Conservation (phyloP, 441 rosid species). For the Melianthus villosus region DNA sequence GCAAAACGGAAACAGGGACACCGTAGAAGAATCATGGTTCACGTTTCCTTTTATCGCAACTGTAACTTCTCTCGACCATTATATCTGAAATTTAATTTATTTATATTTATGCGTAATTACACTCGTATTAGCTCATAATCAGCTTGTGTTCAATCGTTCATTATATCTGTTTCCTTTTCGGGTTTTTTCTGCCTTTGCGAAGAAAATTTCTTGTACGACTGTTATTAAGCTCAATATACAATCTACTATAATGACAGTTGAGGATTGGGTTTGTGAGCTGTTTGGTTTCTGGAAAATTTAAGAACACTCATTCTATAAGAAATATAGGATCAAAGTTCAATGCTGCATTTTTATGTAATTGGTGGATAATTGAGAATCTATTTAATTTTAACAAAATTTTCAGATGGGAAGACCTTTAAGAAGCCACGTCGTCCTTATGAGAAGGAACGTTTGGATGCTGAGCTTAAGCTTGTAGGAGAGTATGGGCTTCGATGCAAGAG, state of each 20-base stretch:
- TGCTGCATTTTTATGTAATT: not conserved
- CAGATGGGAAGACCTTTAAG: conserved; percentile 91
- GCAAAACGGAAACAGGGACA: conserved; percentile 5
- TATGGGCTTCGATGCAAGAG: conserved; percentile 72
- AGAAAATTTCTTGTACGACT: too few species aligned
- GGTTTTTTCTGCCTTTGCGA: too few species aligned
- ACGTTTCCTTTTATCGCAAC: conserved; percentile 61
- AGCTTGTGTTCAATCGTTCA: not conserved
- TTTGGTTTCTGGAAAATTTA: too few species aligned
- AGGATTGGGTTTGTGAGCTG: too few species aligned
- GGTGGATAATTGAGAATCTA: not conserved
- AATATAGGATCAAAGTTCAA: too few species aligned
- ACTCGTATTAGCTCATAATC: too few species aligned
- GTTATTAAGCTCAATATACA: too few species aligned
- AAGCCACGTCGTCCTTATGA: conserved; percentile 84
- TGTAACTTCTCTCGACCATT: conserved; percentile 18
- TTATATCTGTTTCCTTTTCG: too few species aligned
- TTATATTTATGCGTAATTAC: not conserved
- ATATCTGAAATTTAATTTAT: not conserved
- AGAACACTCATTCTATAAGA: too few species aligned
- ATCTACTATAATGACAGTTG: too few species aligned
- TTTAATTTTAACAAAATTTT: not conserved
- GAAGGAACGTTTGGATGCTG: conserved; percentile 78
- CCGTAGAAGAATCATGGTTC: conserved; percentile 29
- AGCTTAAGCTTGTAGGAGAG: conserved; percentile 64